Evolutionary conservation across 2,329 filamentous ascomycete species (phyloP).

Genomic region (Penicillium sp.): DNA sequence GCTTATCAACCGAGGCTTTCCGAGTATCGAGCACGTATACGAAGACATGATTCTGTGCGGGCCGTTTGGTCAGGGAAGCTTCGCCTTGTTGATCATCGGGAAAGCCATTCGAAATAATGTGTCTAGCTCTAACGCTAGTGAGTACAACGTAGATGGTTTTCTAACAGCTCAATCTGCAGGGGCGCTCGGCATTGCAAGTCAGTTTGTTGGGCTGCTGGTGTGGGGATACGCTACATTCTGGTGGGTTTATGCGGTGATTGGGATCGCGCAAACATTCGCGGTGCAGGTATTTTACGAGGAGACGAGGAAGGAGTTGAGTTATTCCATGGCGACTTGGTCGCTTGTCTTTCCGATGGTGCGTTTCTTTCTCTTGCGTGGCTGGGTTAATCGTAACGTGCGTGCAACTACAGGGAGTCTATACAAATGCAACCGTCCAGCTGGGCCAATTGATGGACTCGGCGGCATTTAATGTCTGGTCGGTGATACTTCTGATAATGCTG

Average conservation of each 20-base stretch:
- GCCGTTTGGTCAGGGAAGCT: slow-evolving; percentile 38
- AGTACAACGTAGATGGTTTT: slow-evolving; percentile 15
- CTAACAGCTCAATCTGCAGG: slow-evolving; percentile 30
- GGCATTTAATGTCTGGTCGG: slow-evolving; percentile 38
- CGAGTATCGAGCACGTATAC: slow-evolving; percentile 23
- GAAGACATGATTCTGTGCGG: slow-evolving; percentile 41
- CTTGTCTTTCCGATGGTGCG: slow-evolving; percentile 40
- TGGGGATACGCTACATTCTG: slow-evolving; percentile 42
- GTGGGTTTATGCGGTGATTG: slow-evolving; percentile 39
- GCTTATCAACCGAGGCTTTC: slow-evolving; percentile 25
- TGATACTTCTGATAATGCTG: slow-evolving; percentile 31
- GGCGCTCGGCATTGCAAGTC: slow-evolving; percentile 30
- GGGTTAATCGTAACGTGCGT: background rate
- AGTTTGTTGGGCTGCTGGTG: slow-evolving; percentile 35
- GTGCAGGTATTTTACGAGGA: slow-evolving; percentile 17
- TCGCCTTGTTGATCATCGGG: slow-evolving; percentile 38
- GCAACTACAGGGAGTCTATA: slow-evolving; percentile 34
- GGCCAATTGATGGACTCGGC: slow-evolving; percentile 36
- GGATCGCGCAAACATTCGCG: slow-evolving; percentile 27
- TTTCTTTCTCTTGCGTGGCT: background rate
- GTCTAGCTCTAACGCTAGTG: slow-evolving; percentile 18
- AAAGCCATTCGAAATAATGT: slow-evolving; percentile 26
- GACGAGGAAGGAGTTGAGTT: slow-evolving; percentile 20
- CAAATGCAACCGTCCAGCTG: slow-evolving; percentile 36
- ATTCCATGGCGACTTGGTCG: slow-evolving; percentile 32